Conservation (phyloP, 2,329 filamentous ascomycete species). For the Cryoendolithus antarcticus region DNA sequence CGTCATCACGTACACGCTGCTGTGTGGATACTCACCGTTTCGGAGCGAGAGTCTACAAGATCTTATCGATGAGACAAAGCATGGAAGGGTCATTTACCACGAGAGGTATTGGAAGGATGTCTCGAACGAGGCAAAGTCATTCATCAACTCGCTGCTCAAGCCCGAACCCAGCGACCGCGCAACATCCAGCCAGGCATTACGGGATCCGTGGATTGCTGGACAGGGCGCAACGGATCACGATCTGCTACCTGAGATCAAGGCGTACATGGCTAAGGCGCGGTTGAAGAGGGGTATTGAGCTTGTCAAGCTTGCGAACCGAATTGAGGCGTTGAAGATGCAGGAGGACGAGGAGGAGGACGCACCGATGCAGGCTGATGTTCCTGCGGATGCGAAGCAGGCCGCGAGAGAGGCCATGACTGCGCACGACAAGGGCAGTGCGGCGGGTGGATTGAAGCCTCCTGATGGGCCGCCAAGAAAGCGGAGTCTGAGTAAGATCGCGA, state of each 20-base stretch:
- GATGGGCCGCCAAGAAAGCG: constrained; percentile 29
- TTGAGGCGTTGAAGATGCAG: constrained; percentile 85
- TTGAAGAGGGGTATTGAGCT: constrained; percentile 90
- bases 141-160: constrained; percentile 72
- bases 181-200: constrained; percentile 41
- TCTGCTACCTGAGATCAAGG: constrained; percentile 90
- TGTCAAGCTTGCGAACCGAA: constrained; percentile 90
- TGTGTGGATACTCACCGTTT: constrained; percentile 97
- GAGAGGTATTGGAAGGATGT: constrained; percentile 98
- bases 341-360: constrained; percentile 73
- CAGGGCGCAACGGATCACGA: constrained; percentile 90
- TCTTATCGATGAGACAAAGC: constrained; percentile 86
- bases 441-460: constrained; percentile 12
- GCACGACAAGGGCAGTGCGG: constrained; percentile 9
- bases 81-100: constrained; percentile 79
- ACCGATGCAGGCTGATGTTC: constrained; percentile 45
- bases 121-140: constrained; percentile 86
- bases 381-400: constrained; percentile 48
- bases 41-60: constrained; percentile 86
- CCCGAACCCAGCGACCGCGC: constrained; percentile 64
- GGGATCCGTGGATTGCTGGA: constrained; percentile 64
- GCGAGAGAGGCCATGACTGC: constrained; percentile 33
- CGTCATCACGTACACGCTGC: constrained; percentile 94
- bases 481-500: constrained; percentile 46
- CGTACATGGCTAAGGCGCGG: constrained; percentile 82